Evolutionary conservation across 2,329 filamentous ascomycete genomes (phyloP).

Genomic region (Ophiostoma pallidulum): DNA sequence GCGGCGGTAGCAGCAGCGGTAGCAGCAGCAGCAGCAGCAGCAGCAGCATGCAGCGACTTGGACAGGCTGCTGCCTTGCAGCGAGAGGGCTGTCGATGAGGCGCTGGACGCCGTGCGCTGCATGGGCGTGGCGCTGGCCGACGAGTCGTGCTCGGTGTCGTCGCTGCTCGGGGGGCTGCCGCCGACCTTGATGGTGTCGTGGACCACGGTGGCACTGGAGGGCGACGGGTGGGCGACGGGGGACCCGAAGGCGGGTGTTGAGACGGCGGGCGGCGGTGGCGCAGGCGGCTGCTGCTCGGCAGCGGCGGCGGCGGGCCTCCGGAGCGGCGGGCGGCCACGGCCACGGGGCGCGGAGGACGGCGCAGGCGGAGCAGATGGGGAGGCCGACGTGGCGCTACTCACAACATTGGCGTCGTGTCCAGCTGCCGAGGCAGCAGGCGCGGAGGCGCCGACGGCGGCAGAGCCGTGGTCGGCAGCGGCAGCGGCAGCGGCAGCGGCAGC

Average conservation of each 20-base stretch:
- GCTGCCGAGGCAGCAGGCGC: too few relatives aligned
- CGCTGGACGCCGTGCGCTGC: slow-evolving; percentile 3
- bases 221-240: slow-evolving; percentile 22
- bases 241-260: neutral
- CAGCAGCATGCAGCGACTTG: neutral
- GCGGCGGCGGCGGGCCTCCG: neutral
- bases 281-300: too few relatives aligned
- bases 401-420: too few relatives aligned
- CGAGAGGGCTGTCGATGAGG: neutral
- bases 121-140: slow-evolving; percentile 14
- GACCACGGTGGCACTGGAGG: slow-evolving; percentile 38
- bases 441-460: neutral
- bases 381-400: too few relatives aligned
- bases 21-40: too few relatives aligned
- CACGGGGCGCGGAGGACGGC: neutral
- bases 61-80: neutral
- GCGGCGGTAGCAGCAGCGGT: too few relatives aligned
- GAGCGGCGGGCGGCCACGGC: slow-evolving; percentile 6
- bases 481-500: neutral
- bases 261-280: neutral
- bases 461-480: neutral
- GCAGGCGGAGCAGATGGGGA: too few relatives aligned
- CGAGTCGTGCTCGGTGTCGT: slow-evolving; percentile 24
- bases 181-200: slow-evolving; percentile 51
- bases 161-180: slow-evolving; percentile 28